Percentiles rank a stretch among this genome's conserved stretches.
phyloP scores from a whole-genome alignment of 1,139 yeast species.

The Arxiozyma slooffiae region DNA sequence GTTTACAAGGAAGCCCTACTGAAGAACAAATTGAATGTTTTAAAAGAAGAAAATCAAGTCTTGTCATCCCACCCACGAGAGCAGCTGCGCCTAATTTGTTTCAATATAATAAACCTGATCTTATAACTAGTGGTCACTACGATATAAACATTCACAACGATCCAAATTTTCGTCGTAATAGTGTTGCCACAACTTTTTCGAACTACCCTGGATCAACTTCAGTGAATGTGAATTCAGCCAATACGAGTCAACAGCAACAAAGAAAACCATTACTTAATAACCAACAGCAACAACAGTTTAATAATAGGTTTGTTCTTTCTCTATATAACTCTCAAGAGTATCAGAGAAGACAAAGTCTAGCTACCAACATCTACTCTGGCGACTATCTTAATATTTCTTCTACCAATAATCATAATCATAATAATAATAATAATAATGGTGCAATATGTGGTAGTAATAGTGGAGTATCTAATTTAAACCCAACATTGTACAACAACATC shows the following conservation, averaged over 20 bases:
- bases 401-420: conserved; percentile 7
- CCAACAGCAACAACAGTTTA: conserved; percentile 10
- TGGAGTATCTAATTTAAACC: neutral
- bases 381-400: conserved; percentile 3
- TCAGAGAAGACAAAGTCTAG: conserved; percentile 35
- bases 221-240: neutral
- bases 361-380: conserved; percentile 16
- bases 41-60: conserved; percentile 27
- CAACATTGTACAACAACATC: neutral
- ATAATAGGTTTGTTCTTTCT: conserved; percentile 11
- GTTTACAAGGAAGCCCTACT: neutral
- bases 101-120: conserved; percentile 28
- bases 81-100: conserved; percentile 39
- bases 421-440: neutral
- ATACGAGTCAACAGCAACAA: conserved; percentile 10
- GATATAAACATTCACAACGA: neutral
- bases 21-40: conserved; percentile 8
- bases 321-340: conserved; percentile 23
- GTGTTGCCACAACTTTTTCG: neutral
- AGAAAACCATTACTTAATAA: conserved; percentile 16
- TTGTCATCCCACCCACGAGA: conserved; percentile 37
- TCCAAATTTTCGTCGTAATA: conserved; percentile 1
- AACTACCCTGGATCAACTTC: neutral
- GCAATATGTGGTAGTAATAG: conserved; percentile 9
- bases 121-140: conserved; percentile 7